A percentile compares a stretch with the other conserved stretches of the same genome.
Conservation (phyloP, 2,329 filamentous ascomycete species). For the Colletotrichum lentis region DNA sequence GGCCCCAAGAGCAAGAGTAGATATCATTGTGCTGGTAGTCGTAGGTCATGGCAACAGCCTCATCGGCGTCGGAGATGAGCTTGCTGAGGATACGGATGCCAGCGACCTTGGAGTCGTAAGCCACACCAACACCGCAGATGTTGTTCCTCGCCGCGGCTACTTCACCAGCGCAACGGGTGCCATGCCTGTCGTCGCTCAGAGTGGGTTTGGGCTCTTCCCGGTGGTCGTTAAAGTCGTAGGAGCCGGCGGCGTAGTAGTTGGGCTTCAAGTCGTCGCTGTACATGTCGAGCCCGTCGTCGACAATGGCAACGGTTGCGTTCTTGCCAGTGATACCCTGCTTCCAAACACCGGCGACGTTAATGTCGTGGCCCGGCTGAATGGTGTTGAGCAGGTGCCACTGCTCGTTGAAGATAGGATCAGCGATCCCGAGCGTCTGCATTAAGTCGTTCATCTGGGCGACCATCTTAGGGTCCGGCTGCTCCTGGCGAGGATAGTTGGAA, state of each 20-base stretch:
- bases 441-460: slow-evolving; percentile 67
- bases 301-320: slow-evolving; percentile 88
- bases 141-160: slow-evolving; percentile 91
- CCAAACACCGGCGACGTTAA: slow-evolving; percentile 97
- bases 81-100: slow-evolving; percentile 93
- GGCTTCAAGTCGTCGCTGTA: slow-evolving; percentile 89
- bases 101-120: slow-evolving; percentile 88
- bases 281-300: slow-evolving; percentile 97
- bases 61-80: slow-evolving; percentile 88
- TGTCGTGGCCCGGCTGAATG: slow-evolving; percentile 81
- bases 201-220: slow-evolving; percentile 79
- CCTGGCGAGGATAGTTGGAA: slow-evolving; percentile 31
- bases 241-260: slow-evolving; percentile 93
- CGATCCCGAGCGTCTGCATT: slow-evolving; percentile 74
- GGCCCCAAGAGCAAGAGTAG: slow-evolving; percentile 98
- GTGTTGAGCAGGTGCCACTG: slow-evolving; percentile 97
- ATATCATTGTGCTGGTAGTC: slow-evolving; percentile 91
- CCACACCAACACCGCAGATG: slow-evolving; percentile 93
- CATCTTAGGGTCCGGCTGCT: slow-evolving; percentile 51
- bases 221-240: slow-evolving; percentile 95
- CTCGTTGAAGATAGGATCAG: slow-evolving; percentile 88
- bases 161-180: slow-evolving; percentile 93
- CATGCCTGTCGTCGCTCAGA: slow-evolving; percentile 87
- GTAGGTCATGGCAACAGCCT: slow-evolving; percentile 92
- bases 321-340: slow-evolving; percentile 87